These are phyloP conservation scores for Trichoderma sp. DNA, from an alignment of 2,329 filamentous ascomycete genomes.

Conservation along the genomic window DNA sequence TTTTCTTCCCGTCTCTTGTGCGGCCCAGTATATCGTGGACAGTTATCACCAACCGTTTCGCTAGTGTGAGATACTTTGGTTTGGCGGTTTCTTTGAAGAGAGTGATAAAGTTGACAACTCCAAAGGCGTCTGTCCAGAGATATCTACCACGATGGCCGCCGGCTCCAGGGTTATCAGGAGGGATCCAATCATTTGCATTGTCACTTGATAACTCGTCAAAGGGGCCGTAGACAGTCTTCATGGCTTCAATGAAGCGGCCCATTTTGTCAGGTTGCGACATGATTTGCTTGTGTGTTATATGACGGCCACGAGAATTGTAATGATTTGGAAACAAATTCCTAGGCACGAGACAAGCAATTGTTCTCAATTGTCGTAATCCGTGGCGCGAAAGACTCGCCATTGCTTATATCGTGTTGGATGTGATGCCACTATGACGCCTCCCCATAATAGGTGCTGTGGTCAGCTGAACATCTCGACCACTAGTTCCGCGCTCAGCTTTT, in stretches of 20 bases:
- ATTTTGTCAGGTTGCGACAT: not conserved
- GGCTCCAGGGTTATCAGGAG: slow-evolving; percentile 43
- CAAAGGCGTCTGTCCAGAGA: slow-evolving; percentile 61
- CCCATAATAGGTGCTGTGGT: not conserved
- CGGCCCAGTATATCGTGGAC: slow-evolving; percentile 54
- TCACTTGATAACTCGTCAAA: slow-evolving; percentile 26
- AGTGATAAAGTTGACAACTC: slow-evolving; percentile 57
- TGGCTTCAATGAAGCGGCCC: slow-evolving; percentile 35
- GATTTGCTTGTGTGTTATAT: not conserved
- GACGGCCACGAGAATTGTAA: not conserved
- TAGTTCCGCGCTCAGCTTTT: not conserved
- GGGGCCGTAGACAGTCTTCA: slow-evolving; percentile 39
- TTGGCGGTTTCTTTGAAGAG: slow-evolving; percentile 41
- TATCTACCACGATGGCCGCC: slow-evolving; percentile 57
- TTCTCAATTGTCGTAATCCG: not conserved
- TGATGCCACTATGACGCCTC: slow-evolving; percentile 15
- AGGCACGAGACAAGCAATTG: not conserved
- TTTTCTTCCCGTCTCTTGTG: slow-evolving; percentile 45
- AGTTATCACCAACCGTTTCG: slow-evolving; percentile 45
- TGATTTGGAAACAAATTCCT: no score
- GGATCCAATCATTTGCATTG: slow-evolving; percentile 40
- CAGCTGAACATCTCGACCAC: slow-evolving; percentile 3
- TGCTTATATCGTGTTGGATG: not conserved
- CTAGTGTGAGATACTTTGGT: slow-evolving; percentile 46
- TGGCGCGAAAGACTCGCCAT: not conserved